Base-by-base conservation (phyloP, 345 rosid genomes). In the Laguncularia racemosa region DNA sequence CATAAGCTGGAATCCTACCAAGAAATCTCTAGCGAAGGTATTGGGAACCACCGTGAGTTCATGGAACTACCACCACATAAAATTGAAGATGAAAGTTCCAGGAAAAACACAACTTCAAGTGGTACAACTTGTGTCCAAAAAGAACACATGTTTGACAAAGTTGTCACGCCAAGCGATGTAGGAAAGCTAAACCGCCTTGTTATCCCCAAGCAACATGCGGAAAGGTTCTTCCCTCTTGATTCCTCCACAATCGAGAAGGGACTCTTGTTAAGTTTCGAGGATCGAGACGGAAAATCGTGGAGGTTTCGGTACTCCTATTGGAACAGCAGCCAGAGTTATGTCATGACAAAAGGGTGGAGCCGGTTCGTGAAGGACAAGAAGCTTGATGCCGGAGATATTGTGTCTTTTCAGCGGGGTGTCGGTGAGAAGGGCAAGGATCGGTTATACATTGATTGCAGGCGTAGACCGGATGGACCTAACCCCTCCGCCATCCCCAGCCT, bases 301-400 rank as follows among this genome's bases (percentile, higher is more conserved):
- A 71, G 85, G 57, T 91, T 91, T 72, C 74, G 95, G 48, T 87
- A 91, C 82, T 91, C 96, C 19, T 91, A 88, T 68, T 88, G 96
- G 96, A 88, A 81, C 64, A 85, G 90, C 65, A 90, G 95, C 69
- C 97, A 90, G 75, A 87, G 97, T 81, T 90, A 87, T 53, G 95
- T 87, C 21, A 91, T 91, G 95, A 91, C 96, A 13, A 91, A 85
- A 69, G 97, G 96, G 12, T 88, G 97, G 96, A 91, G 95, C 73
- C 85, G 91, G 49, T 90, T 90, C 61, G 97, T 91, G 33, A 88
- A 90, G 85, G 97, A 90, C 52, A 90, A 87, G 53, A 87, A 81
- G 68, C 93, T 90, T 0, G 86, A 86, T 21, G 96, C 96, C 6
- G 98, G 98, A 0, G 98, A 91, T 64, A 71, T 75, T 47, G 98